Evolutionary conservation across 768 basidiomycete genomes (phyloP).

Genomic region (Boletus tylopilopsis): DNA sequence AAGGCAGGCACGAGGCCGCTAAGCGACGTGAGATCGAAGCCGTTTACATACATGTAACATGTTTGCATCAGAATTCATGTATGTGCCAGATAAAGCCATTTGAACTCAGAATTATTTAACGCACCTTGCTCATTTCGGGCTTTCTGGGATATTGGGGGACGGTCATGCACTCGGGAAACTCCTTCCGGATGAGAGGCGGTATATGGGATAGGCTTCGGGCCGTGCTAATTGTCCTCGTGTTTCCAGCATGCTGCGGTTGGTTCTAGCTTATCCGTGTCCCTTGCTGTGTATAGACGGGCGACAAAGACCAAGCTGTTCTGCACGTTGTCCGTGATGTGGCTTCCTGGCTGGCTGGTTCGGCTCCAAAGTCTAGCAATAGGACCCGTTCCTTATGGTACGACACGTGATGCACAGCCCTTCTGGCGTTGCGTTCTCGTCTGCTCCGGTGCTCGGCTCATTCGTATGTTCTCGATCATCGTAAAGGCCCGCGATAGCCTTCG

Average conservation of each 20-base stretch:
- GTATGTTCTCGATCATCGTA: neutral
- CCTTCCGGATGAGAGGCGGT: slow-evolving; percentile 7
- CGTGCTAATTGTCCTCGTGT: slow-evolving; percentile 28
- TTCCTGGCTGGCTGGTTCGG: slow-evolving; percentile 7
- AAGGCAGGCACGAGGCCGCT: slow-evolving; percentile 34
- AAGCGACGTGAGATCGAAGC: slow-evolving; percentile 33
- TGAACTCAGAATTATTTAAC: slow-evolving; percentile 17
- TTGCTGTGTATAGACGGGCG: slow-evolving; percentile 6
- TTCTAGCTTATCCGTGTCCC: neutral
- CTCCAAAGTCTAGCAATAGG: neutral
- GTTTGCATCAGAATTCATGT: slow-evolving; percentile 14
- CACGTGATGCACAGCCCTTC: neutral
- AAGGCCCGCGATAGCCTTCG: neutral
- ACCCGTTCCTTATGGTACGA: neutral
- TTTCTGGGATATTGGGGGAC: slow-evolving; percentile 19
- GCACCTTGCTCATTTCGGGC: slow-evolving; percentile 26
- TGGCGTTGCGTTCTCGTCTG: too few species aligned
- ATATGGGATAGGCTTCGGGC: slow-evolving; percentile 9
- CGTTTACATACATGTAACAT: slow-evolving; percentile 15
- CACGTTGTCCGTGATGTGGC: slow-evolving; percentile 11
- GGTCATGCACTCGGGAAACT: slow-evolving; percentile 9
- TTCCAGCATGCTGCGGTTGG: slow-evolving; percentile 13
- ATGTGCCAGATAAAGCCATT: slow-evolving; percentile 16
- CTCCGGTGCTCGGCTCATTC: too few species aligned
- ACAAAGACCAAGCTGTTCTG: neutral